phyloP scores from a whole-genome alignment of 306 rosid genomes.

The Luffa aegyptiaca region DNA sequence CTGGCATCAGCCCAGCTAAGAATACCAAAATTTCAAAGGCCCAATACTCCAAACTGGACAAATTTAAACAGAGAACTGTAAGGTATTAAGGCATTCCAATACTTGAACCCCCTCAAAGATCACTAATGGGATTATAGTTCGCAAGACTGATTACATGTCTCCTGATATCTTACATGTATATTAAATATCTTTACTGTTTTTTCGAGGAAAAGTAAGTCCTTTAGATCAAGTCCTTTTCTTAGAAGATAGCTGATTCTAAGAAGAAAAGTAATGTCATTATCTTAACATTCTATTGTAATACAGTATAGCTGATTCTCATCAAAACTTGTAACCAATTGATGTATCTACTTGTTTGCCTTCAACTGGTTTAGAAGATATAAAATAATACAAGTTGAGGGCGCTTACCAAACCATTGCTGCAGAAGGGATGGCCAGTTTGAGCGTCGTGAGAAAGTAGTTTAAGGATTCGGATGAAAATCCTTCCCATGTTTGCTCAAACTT shows the following conservation, averaged over 20 bases:
- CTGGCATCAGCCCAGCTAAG: slow-evolving; percentile 63
- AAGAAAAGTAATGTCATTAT: too few species aligned
- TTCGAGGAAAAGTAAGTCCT: not conserved
- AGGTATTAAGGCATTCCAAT: not conserved
- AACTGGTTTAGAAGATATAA: not conserved
- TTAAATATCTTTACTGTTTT: not conserved
- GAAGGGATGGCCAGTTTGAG: slow-evolving; percentile 67
- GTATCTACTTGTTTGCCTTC: too few species aligned
- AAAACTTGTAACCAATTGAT: not conserved
- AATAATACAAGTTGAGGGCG: not conserved
- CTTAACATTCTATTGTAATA: too few species aligned
- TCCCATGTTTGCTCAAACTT: slow-evolving; percentile 54
- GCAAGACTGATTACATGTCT: not conserved
- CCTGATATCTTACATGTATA: not conserved
- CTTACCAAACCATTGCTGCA: slow-evolving; percentile 74
- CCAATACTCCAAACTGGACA: slow-evolving; percentile 77
- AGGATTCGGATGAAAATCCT: slow-evolving; percentile 52
- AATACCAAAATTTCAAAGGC: slow-evolving; percentile 75
- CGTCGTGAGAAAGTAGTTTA: slow-evolving; percentile 26
- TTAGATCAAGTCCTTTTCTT: too few species aligned
- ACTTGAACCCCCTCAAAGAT: not conserved
- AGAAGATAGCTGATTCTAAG: too few species aligned
- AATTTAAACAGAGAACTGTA: not conserved
- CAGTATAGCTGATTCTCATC: too few species aligned
- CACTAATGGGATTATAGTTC: not conserved